Conservation (phyloP, 208 protist species). For the Porcisia hertigi region DNA sequence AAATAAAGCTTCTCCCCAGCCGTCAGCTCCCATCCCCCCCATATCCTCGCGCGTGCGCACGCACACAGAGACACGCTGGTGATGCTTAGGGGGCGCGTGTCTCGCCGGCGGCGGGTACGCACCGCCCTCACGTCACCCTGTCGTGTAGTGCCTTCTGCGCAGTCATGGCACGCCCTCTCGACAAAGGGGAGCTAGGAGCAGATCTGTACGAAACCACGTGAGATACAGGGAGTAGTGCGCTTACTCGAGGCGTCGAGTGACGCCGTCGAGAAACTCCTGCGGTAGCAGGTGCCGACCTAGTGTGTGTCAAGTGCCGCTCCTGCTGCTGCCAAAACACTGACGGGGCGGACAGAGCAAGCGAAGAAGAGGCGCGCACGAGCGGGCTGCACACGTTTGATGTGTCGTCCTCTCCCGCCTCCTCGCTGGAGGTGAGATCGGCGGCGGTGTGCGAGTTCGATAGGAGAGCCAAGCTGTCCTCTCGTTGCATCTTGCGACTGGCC, state of each 20-base stretch:
- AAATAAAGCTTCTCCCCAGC: no score
- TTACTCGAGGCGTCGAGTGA: background rate
- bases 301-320: background rate
- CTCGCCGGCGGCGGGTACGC: background rate
- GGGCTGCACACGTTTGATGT: slow-evolving; percentile 1
- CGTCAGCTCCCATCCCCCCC: no score
- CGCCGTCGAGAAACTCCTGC: background rate
- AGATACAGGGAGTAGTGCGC: background rate
- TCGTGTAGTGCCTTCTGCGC: slow-evolving; percentile 17
- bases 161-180: background rate
- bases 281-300: background rate
- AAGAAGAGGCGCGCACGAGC: slow-evolving; percentile 1
- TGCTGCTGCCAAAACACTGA: background rate
- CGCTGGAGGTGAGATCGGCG: slow-evolving; percentile 28
- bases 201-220: background rate
- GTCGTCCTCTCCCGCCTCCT: slow-evolving; percentile 20
- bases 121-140: background rate
- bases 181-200: background rate
- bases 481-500: background rate
- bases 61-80: background rate
- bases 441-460: slow-evolving; percentile 17
- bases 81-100: background rate
- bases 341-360: background rate
- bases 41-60: background rate
- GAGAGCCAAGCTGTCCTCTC: slow-evolving; percentile 23